Evolutionary conservation across 2,329 filamentous ascomycete species (phyloP).

Genomic region (Pleomassaria siparia): DNA sequence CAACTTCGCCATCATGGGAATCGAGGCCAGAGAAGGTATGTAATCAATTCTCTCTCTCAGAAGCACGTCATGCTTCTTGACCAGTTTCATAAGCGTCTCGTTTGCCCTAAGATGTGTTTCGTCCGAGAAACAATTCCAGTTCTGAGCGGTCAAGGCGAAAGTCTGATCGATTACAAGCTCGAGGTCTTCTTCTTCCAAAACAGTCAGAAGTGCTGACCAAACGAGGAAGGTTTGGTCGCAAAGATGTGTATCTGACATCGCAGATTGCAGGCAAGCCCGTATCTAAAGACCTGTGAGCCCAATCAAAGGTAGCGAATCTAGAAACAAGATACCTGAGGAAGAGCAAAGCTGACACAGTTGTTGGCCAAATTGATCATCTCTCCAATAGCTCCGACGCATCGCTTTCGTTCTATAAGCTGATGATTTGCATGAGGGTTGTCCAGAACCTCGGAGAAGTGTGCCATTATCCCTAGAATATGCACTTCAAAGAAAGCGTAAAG

Average conservation of each 20-base stretch:
- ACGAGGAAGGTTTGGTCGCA: slow-evolving; percentile 77
- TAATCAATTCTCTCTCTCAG: slow-evolving; percentile 70
- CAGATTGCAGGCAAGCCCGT: slow-evolving; percentile 86
- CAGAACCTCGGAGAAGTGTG: slow-evolving; percentile 75
- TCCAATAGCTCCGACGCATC: slow-evolving; percentile 79
- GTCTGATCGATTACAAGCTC: slow-evolving; percentile 82
- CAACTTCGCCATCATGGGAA: slow-evolving; percentile 68
- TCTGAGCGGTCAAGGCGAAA: slow-evolving; percentile 79
- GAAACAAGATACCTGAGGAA: slow-evolving; percentile 70
- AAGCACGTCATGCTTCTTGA: slow-evolving; percentile 62
- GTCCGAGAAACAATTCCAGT: slow-evolving; percentile 71
- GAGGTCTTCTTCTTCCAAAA: slow-evolving; percentile 73
- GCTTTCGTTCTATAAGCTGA: slow-evolving; percentile 67
- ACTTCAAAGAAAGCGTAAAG: slow-evolving; percentile 77
- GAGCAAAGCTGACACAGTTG: slow-evolving; percentile 71
- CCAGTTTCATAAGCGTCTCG: slow-evolving; percentile 64
- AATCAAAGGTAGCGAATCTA: neutral
- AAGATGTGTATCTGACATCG: slow-evolving; percentile 73
- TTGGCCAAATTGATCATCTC: slow-evolving; percentile 82
- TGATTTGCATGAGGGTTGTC: slow-evolving; percentile 63
- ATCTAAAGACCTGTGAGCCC: slow-evolving; percentile 58
- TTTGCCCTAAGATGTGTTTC: slow-evolving; percentile 62
- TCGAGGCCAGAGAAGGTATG: slow-evolving; percentile 74
- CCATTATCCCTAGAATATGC: slow-evolving; percentile 84
- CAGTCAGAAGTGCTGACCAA: slow-evolving; percentile 77